Evolutionary conservation across 2,329 filamentous ascomycete species (phyloP).

Genomic region (Colletotrichum caudatum): DNA sequence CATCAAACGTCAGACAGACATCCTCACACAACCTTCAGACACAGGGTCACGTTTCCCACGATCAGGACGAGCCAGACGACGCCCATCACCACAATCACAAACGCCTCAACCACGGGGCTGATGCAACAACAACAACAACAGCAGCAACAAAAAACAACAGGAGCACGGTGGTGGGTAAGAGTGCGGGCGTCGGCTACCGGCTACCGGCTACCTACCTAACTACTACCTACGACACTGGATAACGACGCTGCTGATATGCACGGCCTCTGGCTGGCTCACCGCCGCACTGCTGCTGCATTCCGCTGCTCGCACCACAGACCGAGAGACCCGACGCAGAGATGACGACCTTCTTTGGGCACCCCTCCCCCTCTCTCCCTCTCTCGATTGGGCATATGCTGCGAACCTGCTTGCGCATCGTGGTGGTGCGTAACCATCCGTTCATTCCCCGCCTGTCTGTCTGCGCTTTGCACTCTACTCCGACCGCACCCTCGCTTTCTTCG

Average conservation of each 20-base stretch:
- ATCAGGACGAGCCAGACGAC: conserved; percentile 12
- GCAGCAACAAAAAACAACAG: neutral
- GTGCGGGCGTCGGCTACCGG: neutral
- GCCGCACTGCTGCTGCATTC: neutral
- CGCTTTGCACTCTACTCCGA: neutral
- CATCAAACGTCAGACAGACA: conserved; percentile 54
- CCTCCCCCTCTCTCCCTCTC: conserved; percentile 16
- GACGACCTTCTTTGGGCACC: conserved; percentile 24
- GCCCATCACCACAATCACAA: conserved; percentile 1
- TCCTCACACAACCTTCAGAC: conserved; percentile 42
- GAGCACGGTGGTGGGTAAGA: neutral
- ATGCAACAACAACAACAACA: neutral
- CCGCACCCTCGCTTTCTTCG: conserved; percentile 20
- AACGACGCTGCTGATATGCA: neutral
- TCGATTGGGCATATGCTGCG: conserved; percentile 32
- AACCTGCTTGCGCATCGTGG: conserved; percentile 25
- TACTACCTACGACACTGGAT: neutral
- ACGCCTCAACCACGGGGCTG: neutral
- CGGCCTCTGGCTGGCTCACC: neutral
- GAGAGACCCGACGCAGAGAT: conserved; percentile 1
- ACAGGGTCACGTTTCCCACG: conserved; percentile 20
- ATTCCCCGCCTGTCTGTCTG: conserved; percentile 19
- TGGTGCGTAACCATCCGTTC: conserved; percentile 15
- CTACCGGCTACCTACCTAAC: neutral
- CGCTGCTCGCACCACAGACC: conserved; percentile 11